phyloP scores from a whole-genome alignment of 2,329 filamentous ascomycete genomes.

The Cordyceps sp. region DNA sequence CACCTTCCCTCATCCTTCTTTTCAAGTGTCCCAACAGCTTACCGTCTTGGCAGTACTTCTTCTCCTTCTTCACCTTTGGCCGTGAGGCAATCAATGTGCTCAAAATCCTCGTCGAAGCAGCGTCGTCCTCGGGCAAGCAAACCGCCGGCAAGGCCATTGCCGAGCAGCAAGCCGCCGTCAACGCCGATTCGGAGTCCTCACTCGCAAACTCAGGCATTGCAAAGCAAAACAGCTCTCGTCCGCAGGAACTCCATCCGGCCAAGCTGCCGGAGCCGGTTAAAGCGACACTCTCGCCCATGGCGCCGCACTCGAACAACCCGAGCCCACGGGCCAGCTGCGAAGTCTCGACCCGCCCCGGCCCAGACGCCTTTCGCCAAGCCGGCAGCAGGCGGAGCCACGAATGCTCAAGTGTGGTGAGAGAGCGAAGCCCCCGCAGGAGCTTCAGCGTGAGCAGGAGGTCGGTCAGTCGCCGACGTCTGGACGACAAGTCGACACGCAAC shows the following conservation, averaged over 20 bases:
- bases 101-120: conserved; percentile 53
- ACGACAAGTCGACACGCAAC: conserved; percentile 27
- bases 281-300: conserved; percentile 40
- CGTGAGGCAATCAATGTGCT: conserved; percentile 70
- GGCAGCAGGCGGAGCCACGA: conserved; percentile 29
- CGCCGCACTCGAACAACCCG: conserved; percentile 23
- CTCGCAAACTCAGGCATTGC: no score
- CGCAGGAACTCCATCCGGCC: conserved; percentile 5
- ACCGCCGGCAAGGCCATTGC: conserved; percentile 8
- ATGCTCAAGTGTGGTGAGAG: conserved; percentile 22
- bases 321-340: conserved; percentile 42
- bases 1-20: no score
- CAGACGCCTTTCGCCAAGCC: conserved; percentile 33
- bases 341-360: conserved; percentile 28
- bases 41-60: conserved; percentile 55
- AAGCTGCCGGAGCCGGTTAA: conserved; percentile 40
- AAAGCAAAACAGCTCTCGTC: no score
- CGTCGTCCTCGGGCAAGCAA: conserved; percentile 22
- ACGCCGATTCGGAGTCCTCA: conserved; percentile 9
- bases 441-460: conserved; percentile 43
- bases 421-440: conserved; percentile 37
- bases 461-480: conserved; percentile 27
- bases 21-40: no score
- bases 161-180: conserved; percentile 3
- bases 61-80: conserved; percentile 82